Percentiles rank a stretch among this genome's conserved stretches.
Conservation (phyloP, 805 yeast genomes). For the Zygotorulaspora sp. region DNA sequence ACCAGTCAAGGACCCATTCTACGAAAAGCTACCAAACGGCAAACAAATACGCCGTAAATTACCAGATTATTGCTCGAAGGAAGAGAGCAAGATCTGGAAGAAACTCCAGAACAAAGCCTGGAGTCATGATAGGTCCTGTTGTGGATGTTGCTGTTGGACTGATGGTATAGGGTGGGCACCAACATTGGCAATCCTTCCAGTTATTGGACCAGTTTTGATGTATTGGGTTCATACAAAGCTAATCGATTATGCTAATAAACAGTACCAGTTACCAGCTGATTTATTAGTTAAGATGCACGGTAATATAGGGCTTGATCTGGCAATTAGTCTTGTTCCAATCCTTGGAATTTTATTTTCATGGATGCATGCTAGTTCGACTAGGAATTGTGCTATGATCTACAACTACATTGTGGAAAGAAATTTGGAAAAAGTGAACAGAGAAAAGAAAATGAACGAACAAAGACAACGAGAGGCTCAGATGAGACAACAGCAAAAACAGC, state of each 20-base stretch:
- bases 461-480: constrained; percentile 1
- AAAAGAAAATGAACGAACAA: constrained; percentile 10
- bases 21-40: constrained; percentile 47
- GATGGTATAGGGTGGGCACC: constrained; percentile 81
- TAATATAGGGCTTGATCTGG: constrained; percentile 67
- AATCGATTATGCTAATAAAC: constrained; percentile 51
- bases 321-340: constrained; percentile 74
- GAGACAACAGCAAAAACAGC: constrained; percentile 1
- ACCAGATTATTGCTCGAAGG: constrained; percentile 52
- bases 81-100: constrained; percentile 68
- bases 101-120: constrained; percentile 73
- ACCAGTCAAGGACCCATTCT: constrained; percentile 53
- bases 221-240: constrained; percentile 71
- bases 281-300: constrained; percentile 67
- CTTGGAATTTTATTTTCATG: constrained; percentile 75
- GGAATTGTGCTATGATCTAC: constrained; percentile 82
- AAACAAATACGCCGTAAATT: constrained; percentile 53
- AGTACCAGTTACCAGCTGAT: constrained; percentile 52
- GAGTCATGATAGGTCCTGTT: constrained; percentile 77
- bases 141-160: constrained; percentile 62
- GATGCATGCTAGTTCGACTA: constrained; percentile 80
- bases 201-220: constrained; percentile 79
- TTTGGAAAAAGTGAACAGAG: constrained; percentile 12
- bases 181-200: constrained; percentile 65
- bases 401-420: constrained; percentile 31